Evolutionary conservation across 2,329 filamentous ascomycete genomes (phyloP).

Genomic region (Penicillium psychrosexuale): DNA sequence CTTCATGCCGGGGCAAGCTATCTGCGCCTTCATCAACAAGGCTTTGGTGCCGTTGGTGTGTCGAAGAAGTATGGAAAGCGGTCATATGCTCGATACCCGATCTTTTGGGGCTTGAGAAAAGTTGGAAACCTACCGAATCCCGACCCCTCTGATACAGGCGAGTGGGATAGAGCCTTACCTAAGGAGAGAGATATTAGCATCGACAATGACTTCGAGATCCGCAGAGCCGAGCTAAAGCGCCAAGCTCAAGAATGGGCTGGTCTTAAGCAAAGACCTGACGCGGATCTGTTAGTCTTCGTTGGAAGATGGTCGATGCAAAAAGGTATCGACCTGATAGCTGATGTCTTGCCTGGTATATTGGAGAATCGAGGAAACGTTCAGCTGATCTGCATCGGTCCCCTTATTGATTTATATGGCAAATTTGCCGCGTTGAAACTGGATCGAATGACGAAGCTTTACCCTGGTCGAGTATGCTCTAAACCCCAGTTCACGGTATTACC

Average conservation of each 20-base stretch:
- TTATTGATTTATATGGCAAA: constrained; percentile 66
- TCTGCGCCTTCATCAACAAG: constrained; percentile 63
- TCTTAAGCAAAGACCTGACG: constrained; percentile 58
- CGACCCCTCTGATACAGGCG: constrained; percentile 62
- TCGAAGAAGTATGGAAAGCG: constrained; percentile 67
- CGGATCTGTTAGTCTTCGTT: constrained; percentile 66
- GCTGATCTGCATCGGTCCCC: constrained; percentile 61
- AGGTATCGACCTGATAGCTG: constrained; percentile 65
- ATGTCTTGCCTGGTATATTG: constrained; percentile 62
- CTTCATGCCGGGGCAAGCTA: constrained; percentile 66
- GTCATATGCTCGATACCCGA: constrained; percentile 64
- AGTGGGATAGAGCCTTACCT: constrained; percentile 56
- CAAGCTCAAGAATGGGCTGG: constrained; percentile 68
- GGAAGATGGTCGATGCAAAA: constrained; percentile 69
- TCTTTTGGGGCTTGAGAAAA: constrained; percentile 65
- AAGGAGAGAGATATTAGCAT: constrained; percentile 51
- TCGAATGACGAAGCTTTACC: constrained; percentile 63
- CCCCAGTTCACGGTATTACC: constrained; percentile 66
- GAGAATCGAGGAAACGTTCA: constrained; percentile 60
- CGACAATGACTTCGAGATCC: constrained; percentile 55
- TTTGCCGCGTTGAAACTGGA: constrained; percentile 65
- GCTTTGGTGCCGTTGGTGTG: constrained; percentile 66
- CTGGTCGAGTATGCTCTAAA: constrained; percentile 64
- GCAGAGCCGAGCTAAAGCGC: constrained; percentile 52
- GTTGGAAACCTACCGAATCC: constrained; percentile 64